Evolutionary conservation across 257 asterid species (phyloP).

Genomic region (Lycium barbarum): DNA sequence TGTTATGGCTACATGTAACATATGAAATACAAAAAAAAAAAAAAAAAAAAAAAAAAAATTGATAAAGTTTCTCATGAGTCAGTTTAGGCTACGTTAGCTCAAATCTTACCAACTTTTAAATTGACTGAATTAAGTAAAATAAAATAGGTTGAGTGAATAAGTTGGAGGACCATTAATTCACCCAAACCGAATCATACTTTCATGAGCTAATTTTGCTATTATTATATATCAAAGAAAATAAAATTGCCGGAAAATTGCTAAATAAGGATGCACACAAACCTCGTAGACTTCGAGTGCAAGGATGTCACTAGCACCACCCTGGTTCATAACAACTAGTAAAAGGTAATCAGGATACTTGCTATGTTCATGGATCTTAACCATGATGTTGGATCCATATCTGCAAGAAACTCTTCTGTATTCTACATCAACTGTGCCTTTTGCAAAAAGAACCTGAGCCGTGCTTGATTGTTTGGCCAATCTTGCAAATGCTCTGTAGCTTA

Average conservation of each 20-base stretch:
- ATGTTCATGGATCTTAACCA: slow-evolving; percentile 28
- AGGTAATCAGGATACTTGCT: slow-evolving; percentile 39
- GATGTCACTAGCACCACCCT: slow-evolving; percentile 31
- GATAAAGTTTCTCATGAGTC: too few species aligned
- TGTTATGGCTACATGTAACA: too few species aligned
- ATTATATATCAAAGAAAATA: not conserved
- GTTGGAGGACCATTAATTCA: too few species aligned
- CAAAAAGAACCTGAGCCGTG: slow-evolving; percentile 16
- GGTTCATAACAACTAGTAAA: slow-evolving; percentile 27
- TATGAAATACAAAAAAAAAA: too few species aligned
- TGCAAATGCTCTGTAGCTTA: slow-evolving; percentile 32
- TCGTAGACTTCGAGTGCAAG: slow-evolving; percentile 33
- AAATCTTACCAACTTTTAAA: too few species aligned
- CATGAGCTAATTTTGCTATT: too few species aligned
- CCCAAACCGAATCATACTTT: too few species aligned
- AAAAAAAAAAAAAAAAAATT: too few species aligned
- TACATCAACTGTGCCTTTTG: slow-evolving; percentile 34
- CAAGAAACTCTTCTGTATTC: slow-evolving; percentile 39
- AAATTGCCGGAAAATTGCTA: not conserved
- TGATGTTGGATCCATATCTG: not conserved
- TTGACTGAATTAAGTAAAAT: too few species aligned
- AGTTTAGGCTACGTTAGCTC: too few species aligned
- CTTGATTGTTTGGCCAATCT: slow-evolving; percentile 23
- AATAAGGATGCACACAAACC: slow-evolving; percentile 1
- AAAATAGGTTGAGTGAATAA: too few species aligned